Evolutionary conservation across 2,329 filamentous ascomycete genomes (phyloP).

Genomic region (Botryotinia convoluta): DNA sequence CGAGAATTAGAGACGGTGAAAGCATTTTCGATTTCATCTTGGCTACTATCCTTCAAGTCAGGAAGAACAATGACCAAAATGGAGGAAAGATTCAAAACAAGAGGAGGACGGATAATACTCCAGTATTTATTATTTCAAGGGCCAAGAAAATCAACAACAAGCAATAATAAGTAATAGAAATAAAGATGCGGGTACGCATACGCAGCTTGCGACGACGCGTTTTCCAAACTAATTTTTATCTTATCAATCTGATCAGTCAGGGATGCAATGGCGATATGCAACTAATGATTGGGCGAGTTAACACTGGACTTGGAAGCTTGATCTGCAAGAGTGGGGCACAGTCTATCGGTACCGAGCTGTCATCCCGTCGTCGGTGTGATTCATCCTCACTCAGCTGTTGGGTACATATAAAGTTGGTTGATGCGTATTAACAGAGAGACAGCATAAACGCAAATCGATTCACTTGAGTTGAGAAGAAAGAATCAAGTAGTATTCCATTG

Average conservation of each 20-base stretch:
- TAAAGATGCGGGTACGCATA: constrained; percentile 7
- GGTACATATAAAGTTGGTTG: background rate
- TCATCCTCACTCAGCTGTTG: background rate
- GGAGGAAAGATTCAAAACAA: background rate
- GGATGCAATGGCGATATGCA: background rate
- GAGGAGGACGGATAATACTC: background rate
- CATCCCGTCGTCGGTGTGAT: background rate
- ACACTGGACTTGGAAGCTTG: background rate
- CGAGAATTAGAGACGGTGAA: background rate
- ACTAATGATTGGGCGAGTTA: background rate
- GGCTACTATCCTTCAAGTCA: background rate
- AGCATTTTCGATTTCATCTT: constrained; percentile 3
- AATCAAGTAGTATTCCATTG: background rate
- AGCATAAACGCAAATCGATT: background rate
- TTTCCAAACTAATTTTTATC: background rate
- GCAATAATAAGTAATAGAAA: background rate
- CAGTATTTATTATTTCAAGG: background rate
- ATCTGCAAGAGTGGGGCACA: background rate
- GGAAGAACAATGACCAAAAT: background rate
- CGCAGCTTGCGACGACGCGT: constrained; percentile 14
- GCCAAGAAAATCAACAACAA: background rate
- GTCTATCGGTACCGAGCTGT: background rate
- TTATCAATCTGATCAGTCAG: constrained; percentile 17
- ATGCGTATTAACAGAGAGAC: background rate
- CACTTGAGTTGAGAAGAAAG: background rate